Evolutionary conservation across 2,329 filamentous ascomycete genomes (phyloP).

Genomic region (Colletotrichum godetiae): DNA sequence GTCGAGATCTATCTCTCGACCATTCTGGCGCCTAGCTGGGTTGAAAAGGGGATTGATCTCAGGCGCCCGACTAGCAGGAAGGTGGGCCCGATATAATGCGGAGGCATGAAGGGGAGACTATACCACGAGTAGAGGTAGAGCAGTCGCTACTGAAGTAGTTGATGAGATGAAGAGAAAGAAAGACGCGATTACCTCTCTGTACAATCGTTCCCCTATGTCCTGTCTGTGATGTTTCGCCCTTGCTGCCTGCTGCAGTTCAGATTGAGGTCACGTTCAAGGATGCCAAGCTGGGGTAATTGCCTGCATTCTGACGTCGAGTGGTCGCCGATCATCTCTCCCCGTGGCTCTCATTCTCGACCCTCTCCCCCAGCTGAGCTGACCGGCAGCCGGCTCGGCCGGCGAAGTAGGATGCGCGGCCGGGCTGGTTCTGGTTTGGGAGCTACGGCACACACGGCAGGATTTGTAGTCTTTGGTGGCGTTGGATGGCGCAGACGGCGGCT

Average conservation of each 20-base stretch:
- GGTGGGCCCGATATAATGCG: constrained; percentile 30
- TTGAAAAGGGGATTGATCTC: neutral
- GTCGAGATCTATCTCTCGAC: neutral
- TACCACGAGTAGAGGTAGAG: constrained; percentile 37
- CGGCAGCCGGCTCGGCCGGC: neutral
- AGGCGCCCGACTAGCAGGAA: constrained; percentile 23
- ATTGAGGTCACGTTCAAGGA: too few species aligned
- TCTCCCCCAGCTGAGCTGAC: neutral
- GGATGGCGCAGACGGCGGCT: neutral
- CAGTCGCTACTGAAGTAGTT: constrained; percentile 38
- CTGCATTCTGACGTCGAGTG: neutral
- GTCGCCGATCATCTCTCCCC: neutral
- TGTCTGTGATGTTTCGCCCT: neutral
- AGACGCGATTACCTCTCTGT: constrained; percentile 12
- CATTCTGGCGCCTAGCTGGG: neutral
- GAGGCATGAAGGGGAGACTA: constrained; percentile 10
- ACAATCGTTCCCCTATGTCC: too few species aligned
- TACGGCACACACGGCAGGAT: neutral
- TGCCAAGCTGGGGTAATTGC: neutral
- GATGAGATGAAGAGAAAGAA: constrained; percentile 32
- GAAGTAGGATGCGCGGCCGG: neutral
- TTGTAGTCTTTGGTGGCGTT: neutral
- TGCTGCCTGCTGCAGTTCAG: neutral
- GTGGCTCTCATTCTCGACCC: neutral
- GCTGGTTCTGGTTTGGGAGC: neutral